phyloP scores from a whole-genome alignment of 176 grass and related monocot species.

The Elymus sibiricus region DNA sequence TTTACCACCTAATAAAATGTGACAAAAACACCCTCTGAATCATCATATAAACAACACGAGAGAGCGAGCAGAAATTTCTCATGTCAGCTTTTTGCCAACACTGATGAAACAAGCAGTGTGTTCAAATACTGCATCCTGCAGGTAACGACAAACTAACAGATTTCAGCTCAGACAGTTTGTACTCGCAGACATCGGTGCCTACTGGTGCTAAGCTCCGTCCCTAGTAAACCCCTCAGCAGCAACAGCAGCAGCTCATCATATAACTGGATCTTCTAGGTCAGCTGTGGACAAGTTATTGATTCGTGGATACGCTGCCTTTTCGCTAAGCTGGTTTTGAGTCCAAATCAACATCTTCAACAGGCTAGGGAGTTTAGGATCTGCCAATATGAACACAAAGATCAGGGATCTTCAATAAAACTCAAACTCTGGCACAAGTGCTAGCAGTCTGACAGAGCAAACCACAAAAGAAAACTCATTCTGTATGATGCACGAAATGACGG shows the following conservation, averaged over 20 bases:
- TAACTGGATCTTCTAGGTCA: conserved; percentile 49
- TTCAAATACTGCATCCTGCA: background rate
- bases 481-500: background rate
- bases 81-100: background rate
- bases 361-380: conserved; percentile 91
- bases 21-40: too few relatives aligned
- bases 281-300: conserved; percentile 63
- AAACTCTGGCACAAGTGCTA: background rate
- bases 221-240: background rate
- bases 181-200: background rate
- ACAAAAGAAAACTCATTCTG: background rate
- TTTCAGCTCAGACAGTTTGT: background rate
- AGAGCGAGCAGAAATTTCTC: too few relatives aligned
- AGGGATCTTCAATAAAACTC: background rate
- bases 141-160: background rate
- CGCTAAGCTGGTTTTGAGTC: conserved; percentile 76
- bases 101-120: background rate
- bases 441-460: background rate
- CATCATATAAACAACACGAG: too few relatives aligned
- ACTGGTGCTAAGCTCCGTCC: background rate
- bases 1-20: too few relatives aligned
- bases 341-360: conserved; percentile 87
- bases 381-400: background rate
- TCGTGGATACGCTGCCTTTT: conserved; percentile 64
- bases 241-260: conserved; percentile 39